A percentile compares a stretch with the other conserved stretches of the same genome.
These are phyloP conservation scores for Phialocephala sp. DNA, from an alignment of 2,329 filamentous ascomycete genomes.

Conservation along the genomic window DNA sequence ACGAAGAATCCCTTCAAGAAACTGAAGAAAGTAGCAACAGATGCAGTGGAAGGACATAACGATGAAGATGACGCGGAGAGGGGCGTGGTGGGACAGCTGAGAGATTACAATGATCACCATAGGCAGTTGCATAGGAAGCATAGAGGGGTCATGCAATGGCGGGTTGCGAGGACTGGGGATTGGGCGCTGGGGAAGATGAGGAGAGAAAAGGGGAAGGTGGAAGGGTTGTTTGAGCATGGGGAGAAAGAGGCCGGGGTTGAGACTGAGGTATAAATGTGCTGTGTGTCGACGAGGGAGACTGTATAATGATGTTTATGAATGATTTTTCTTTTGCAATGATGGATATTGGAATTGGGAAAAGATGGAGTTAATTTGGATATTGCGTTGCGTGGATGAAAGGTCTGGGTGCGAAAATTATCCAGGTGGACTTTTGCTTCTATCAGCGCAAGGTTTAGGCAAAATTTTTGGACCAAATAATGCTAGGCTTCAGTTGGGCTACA, in stretches of 20 bases:
- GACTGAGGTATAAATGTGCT: conserved; percentile 63
- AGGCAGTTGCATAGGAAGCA: conserved; percentile 69
- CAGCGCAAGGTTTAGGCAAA: background rate
- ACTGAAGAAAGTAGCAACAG: conserved; percentile 30
- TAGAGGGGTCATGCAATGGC: conserved; percentile 75
- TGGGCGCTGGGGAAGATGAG: conserved; percentile 65
- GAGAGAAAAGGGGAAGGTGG: conserved; percentile 52
- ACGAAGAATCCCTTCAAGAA: conserved; percentile 30
- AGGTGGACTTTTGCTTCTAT: background rate
- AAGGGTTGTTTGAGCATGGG: conserved; percentile 59
- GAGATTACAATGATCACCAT: conserved; percentile 64
- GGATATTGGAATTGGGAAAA: background rate
- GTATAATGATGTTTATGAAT: background rate
- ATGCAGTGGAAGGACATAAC: conserved; percentile 46
- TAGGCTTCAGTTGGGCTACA: no score
- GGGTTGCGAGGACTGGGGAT: conserved; percentile 57
- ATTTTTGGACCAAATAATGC: no score
- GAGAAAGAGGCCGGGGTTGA: conserved; percentile 66
- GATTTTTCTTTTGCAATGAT: background rate
- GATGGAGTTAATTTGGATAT: background rate
- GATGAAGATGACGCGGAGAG: conserved; percentile 50
- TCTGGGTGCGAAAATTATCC: no score
- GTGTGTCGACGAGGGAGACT: background rate
- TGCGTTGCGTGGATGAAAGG: background rate
- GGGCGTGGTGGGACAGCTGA: conserved; percentile 56